Base-by-base conservation (phyloP, 768 basidiomycete species). In the Kwoniella sp. region DNA sequence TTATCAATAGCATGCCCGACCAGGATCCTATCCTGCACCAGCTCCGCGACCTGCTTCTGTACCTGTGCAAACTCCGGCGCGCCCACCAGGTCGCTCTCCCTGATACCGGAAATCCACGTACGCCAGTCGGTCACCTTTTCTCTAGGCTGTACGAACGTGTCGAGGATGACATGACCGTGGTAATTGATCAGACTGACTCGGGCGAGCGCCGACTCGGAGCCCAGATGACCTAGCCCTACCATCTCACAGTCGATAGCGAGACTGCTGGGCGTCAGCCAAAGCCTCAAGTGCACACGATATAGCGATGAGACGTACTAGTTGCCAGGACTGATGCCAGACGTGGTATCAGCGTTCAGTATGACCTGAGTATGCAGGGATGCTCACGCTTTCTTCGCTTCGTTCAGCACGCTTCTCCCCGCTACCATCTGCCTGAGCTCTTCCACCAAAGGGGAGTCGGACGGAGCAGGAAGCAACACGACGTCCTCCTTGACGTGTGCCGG, bases 161-260 rank as follows among this genome's bases (percentile, higher is more conserved):
- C 92, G 57, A 95, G 70, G 34, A 85, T 77, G 23, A 87, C 78
- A 1, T 79, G 83, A 0, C 93, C 93, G 54, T 88, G 78, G 69
- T 83, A 93, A 73, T 96, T 93, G 50, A 96, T 89, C 33, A 95
- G 69, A 44, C 86, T 88, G 57, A 93, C 87, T 27, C 92, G 84
- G 1, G 90, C 92, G 12, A 95, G 80, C 0, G 86, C 84, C 0
- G 87, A 89, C 69, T 93, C 89, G 2, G 74, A 74, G 19, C 88
- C 89, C 29, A 84, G 79, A n/a, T 82, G 79, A 0, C 90, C 90
- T n/a, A 93, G 81, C 4, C 91, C 91, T 10, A 98, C 92, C 90
- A 98, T 95, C 75, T 98, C 93, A 64, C 93, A 98, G 74, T 99
- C 93, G 25, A 99, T 77, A 0, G 89, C 83, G 36, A 95, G 76